phyloP scores from a whole-genome alignment of 2,329 filamentous ascomycete genomes.

The Botrytis medusae region DNA sequence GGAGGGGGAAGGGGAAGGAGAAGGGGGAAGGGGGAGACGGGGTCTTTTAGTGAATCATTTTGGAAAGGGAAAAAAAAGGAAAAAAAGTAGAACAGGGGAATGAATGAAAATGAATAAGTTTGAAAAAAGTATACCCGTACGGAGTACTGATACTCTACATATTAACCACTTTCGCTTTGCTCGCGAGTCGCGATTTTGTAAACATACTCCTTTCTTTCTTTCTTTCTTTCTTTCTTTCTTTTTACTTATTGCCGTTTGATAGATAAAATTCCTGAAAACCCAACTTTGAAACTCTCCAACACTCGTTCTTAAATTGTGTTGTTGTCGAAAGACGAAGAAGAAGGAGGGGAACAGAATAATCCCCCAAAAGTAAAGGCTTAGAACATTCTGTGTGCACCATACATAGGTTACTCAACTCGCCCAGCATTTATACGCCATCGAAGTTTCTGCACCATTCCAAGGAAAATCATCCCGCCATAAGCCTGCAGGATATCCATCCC shows the following conservation, averaged over 20 bases:
- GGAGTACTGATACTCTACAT: background rate
- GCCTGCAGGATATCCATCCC: background rate
- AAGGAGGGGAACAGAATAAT: background rate
- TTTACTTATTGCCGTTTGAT: background rate
- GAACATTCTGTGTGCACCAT: background rate
- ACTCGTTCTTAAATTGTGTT: background rate
- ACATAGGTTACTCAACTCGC: background rate
- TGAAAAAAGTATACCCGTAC: background rate
- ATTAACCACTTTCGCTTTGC: background rate
- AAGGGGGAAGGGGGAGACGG: background rate
- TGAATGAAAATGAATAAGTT: background rate
- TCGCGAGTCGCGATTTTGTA: background rate
- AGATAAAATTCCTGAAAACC: background rate
- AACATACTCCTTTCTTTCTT: background rate
- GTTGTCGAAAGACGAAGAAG: background rate
- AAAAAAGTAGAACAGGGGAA: background rate
- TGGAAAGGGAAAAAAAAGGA: background rate
- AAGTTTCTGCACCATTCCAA: background rate
- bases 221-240: background rate
- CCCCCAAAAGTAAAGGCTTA: background rate
- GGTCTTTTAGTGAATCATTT: constrained; percentile 3
- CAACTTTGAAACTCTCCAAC: background rate
- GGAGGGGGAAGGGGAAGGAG: background rate
- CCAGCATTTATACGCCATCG: background rate
- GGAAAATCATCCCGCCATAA: background rate